Conservation (phyloP, 805 yeast species). For the Yamadazyma nakazawae region DNA sequence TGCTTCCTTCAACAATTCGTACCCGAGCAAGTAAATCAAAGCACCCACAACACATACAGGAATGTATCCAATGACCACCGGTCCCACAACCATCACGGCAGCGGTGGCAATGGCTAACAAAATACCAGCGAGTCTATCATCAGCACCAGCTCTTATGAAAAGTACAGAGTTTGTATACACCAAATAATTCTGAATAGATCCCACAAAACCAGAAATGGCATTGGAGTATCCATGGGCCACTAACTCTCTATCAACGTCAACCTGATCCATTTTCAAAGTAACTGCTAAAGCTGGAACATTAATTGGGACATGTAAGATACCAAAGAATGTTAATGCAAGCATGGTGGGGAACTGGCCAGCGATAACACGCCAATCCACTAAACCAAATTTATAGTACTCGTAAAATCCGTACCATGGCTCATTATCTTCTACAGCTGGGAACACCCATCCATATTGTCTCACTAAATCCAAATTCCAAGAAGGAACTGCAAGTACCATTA, state of each 20-base stretch:
- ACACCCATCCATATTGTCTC: constrained; percentile 82
- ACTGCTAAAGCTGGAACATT: constrained; percentile 97
- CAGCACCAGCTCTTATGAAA: constrained; percentile 93
- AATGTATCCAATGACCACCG: constrained; percentile 86
- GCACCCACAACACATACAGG: constrained; percentile 97
- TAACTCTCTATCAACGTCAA: constrained; percentile 88
- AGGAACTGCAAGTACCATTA: constrained; percentile 63
- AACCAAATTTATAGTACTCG: constrained; percentile 59
- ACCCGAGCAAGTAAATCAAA: constrained; percentile 83
- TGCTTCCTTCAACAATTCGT: constrained; percentile 85
- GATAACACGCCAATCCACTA: constrained; percentile 75
- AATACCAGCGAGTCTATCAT: constrained; percentile 84
- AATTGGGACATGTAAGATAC: constrained; percentile 93
- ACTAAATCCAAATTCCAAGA: constrained; percentile 57
- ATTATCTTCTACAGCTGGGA: constrained; percentile 56
- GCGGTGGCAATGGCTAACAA: constrained; percentile 80
- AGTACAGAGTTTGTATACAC: constrained; percentile 92
- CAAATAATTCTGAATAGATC: constrained; percentile 90
- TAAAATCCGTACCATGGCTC: constrained; percentile 94
- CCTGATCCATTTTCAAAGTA: constrained; percentile 77
- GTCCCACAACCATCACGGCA: constrained; percentile 81
- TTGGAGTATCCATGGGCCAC: constrained; percentile 95
- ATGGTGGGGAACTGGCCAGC: constrained; percentile 78
- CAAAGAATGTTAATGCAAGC: constrained; percentile 94
- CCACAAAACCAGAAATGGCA: constrained; percentile 74